Conservation (phyloP, 1,284 basidiomycete species). For the Puccinia coronata region DNA sequence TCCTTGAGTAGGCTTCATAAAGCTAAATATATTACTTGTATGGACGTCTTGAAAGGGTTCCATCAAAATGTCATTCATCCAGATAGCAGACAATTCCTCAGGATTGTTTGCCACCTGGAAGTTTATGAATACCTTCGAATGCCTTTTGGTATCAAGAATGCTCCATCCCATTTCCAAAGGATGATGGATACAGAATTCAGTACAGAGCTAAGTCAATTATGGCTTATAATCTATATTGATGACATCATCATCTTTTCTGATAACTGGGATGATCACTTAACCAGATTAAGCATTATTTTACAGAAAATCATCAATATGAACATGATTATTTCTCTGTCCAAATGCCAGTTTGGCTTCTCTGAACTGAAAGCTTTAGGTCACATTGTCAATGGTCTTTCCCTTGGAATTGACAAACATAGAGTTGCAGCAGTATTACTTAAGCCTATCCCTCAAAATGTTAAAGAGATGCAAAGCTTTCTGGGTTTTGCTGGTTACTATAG, state of each 20-base stretch:
- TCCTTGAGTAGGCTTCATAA: too few species aligned
- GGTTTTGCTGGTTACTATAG: neutral
- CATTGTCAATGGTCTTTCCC: neutral
- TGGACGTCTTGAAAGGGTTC: slow-evolving; percentile 32
- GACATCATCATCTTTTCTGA: slow-evolving; percentile 23
- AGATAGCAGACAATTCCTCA: neutral
- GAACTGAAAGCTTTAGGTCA: too few species aligned
- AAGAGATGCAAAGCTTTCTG: too few species aligned
- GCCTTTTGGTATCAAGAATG: slow-evolving; percentile 13
- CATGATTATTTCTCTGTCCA: slow-evolving; percentile 16
- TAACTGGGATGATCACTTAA: neutral
- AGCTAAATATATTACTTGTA: too few species aligned
- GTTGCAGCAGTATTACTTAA: too few species aligned
- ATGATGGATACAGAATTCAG: too few species aligned
- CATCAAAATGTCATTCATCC: slow-evolving; percentile 12
- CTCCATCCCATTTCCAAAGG: slow-evolving; percentile 6
- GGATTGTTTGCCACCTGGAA: neutral
- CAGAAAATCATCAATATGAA: too few species aligned
- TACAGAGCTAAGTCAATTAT: neutral
- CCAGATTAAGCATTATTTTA: neutral
- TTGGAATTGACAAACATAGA: slow-evolving; percentile 20
- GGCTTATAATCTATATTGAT: too few species aligned
- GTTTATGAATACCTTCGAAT: slow-evolving; percentile 1
- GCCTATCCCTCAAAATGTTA: too few species aligned
- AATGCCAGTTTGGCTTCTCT: neutral